These are phyloP conservation scores for Russula sp. DNA, from an alignment of 768 basidiomycete species.

Conservation along the genomic window DNA sequence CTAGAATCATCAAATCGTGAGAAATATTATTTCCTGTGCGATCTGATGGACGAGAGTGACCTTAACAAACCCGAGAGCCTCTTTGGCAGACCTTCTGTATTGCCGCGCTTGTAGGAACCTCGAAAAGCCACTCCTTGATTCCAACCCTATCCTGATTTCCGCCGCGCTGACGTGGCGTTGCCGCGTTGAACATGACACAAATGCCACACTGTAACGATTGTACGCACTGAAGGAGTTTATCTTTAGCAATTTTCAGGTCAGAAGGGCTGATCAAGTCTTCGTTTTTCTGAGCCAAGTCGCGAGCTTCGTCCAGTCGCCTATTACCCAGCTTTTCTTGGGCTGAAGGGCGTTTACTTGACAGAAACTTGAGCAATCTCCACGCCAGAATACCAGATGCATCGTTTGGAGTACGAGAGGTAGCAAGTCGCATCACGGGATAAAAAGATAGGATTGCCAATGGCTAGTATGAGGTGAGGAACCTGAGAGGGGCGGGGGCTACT, in stretches of 20 bases:
- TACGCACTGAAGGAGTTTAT: conserved; percentile 6
- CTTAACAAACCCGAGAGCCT: conserved; percentile 3
- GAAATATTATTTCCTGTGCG: not conserved
- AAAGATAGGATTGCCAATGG: not conserved
- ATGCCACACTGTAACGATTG: too few species aligned
- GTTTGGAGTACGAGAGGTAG: not conserved
- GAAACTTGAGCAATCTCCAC: conserved; percentile 5
- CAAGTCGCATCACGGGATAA: not conserved
- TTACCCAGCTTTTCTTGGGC: conserved; percentile 4
- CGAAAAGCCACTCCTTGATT: not conserved
- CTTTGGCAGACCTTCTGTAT: not conserved
- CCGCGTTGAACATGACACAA: not conserved
- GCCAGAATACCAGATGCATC: conserved; percentile 17
- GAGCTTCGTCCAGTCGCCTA: conserved; percentile 7
- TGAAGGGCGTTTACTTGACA: not conserved
- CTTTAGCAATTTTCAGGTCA: conserved; percentile 6
- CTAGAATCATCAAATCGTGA: not conserved
- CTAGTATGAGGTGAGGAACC: too few species aligned
- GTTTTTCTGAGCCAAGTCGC: not conserved
- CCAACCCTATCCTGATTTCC: conserved; percentile 7
- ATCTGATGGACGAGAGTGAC: not conserved
- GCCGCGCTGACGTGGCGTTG: not conserved
- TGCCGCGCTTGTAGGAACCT: conserved; percentile 4
- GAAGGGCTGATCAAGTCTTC: not conserved
- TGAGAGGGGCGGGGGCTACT: not conserved